Evolutionary conservation across 2,329 filamentous ascomycete species (phyloP), one percentile per base, ranked within the genome.

Genomic region (Capronia americana): DNA sequence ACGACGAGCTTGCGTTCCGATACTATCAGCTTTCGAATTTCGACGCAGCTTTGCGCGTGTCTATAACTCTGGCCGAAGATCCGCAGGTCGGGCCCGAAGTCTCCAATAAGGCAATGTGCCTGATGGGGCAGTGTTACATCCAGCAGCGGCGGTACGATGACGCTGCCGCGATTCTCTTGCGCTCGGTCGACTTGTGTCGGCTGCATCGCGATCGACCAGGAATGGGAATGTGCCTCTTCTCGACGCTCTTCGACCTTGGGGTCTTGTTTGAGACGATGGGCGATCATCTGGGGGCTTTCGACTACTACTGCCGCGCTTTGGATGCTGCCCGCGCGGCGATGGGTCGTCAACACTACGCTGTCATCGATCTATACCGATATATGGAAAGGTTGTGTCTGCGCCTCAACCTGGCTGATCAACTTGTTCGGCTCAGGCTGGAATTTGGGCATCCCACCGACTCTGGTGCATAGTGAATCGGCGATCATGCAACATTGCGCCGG

Each of bases 181-280:
- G 44, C 6, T 14, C 44, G 2, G 44, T 48, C 44, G 44, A 48
- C 8, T n/a, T 48, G 17, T 48, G 44, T 48, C 44, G 23, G 44
- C 7, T n/a, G 17, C 44, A 48, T 48, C 11, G 14, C 23, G n/a
- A 48, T 6, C 44, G 44, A 20, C 44, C n/a, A 48, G 44, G 44
- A 48, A 48, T 48, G 44, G 44, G 23, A n/a, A 20, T 48, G 44
- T 48, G 44, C 12, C 23, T 48, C n/a, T 48, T 48, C 44, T 48
- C 44, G 17, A 48, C 44, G 23, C 17, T 48, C 10, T 48, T 48
- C 44, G 44, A 48, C 3, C 44, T 48, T 23, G 44, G 17, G 3
- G 44, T 48, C n/a, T 48, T 48, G 7, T 48, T 2, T 23, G 44
- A 48, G 44, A 48, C 44, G 2, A 48, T 12, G 17, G 17, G 23